A percentile compares a stretch with the other conserved stretches of the same genome.
These are phyloP conservation scores for Pestalotiopsis sp. DNA, from an alignment of 2,329 filamentous ascomycete species.

Conservation along the genomic window DNA sequence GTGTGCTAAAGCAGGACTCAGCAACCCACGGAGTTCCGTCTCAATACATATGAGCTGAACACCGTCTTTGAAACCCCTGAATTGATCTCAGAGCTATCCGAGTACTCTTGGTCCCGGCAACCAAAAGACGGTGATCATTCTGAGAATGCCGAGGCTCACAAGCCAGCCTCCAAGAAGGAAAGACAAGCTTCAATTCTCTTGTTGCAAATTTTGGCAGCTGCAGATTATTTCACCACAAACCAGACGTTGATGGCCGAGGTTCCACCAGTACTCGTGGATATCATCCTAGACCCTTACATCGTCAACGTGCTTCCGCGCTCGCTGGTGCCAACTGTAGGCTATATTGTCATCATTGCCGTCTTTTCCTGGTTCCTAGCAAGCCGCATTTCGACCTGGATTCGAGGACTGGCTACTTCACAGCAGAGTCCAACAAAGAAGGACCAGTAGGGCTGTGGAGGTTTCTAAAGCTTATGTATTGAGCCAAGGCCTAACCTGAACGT, in stretches of 20 bases:
- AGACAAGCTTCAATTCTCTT: constrained; percentile 61
- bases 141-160: neutral
- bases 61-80: constrained; percentile 63
- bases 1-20: constrained; percentile 36
- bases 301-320: constrained; percentile 80
- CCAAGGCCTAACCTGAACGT: neutral
- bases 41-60: constrained; percentile 66
- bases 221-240: constrained; percentile 84
- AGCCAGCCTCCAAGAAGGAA: constrained; percentile 12
- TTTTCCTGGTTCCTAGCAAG: constrained; percentile 46
- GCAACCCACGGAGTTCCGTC: constrained; percentile 83
- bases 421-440: constrained; percentile 38
- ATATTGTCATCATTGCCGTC: constrained; percentile 65
- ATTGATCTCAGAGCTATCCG: constrained; percentile 66
- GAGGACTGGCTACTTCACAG: constrained; percentile 26
- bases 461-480: neutral
- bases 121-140: constrained; percentile 22
- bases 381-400: constrained; percentile 35
- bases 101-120: constrained; percentile 59
- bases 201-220: constrained; percentile 73
- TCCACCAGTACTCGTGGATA: constrained; percentile 75
- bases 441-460: constrained; percentile 27
- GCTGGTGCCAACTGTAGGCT: constrained; percentile 70
- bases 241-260: constrained; percentile 73
- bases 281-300: constrained; percentile 85